A percentile compares a stretch with the other conserved stretches of the same genome.
Evolutionary conservation across 2,329 filamentous ascomycete genomes (phyloP).

Genomic region (Canariomyces notabilis): DNA sequence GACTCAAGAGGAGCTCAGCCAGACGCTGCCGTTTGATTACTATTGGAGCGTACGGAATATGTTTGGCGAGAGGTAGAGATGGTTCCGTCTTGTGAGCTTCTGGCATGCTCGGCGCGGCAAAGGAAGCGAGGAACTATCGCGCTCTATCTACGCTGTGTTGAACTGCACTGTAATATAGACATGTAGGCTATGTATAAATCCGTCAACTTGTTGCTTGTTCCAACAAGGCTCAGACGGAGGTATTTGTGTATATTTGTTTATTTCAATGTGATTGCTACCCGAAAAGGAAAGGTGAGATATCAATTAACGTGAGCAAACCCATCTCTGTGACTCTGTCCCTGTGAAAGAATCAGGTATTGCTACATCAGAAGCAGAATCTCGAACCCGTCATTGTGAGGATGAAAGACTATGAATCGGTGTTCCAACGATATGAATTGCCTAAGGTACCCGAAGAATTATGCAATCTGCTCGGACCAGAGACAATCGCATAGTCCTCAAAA

Average conservation of each 20-base stretch:
- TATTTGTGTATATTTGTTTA: neutral
- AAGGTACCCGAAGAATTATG: no score
- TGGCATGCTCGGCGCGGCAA: neutral
- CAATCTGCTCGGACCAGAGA: no score
- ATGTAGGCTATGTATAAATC: constrained; percentile 15
- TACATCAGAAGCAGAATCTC: no score
- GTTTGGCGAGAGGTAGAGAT: constrained; percentile 64
- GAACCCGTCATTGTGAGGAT: no score
- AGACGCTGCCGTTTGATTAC: constrained; percentile 62
- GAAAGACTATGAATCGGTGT: no score
- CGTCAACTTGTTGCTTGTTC: neutral
- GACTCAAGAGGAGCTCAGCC: constrained; percentile 77
- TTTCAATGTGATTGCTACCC: no score
- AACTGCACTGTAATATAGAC: constrained; percentile 18
- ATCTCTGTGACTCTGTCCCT: no score
- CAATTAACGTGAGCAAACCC: no score
- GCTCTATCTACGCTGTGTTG: constrained; percentile 2
- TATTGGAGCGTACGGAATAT: constrained; percentile 75
- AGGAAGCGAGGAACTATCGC: constrained; percentile 1
- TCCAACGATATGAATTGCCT: no score
- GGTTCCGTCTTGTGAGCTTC: neutral
- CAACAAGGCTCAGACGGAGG: neutral
- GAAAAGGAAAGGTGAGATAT: no score
- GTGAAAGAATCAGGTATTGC: no score
- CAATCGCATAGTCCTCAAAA: no score